phyloP scores from a whole-genome alignment of 495 filamentous ascomycete genomes.

The Penicillium robsamsonii region DNA sequence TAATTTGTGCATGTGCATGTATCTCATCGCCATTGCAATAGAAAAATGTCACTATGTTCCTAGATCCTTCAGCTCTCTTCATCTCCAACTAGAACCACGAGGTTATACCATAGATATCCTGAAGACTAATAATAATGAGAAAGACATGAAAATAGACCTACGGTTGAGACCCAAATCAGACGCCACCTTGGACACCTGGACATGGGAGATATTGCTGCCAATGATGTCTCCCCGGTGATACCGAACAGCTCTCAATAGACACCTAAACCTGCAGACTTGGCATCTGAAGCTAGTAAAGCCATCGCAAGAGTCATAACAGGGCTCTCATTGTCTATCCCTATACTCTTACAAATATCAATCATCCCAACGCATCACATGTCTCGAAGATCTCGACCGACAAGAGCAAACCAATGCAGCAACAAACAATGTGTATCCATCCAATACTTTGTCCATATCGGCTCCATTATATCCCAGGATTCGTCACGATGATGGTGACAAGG shows the following conservation, averaged over 20 bases:
- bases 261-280: background rate
- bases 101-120: background rate
- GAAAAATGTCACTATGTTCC: background rate
- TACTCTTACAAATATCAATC: background rate
- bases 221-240: background rate
- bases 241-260: background rate
- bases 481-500: background rate
- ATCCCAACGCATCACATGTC: background rate
- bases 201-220: background rate
- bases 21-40: conserved; percentile 13
- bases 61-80: background rate
- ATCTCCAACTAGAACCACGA: background rate
- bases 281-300: background rate
- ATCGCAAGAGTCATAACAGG: background rate
- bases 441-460: background rate
- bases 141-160: background rate
- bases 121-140: background rate
- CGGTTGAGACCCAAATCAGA: background rate
- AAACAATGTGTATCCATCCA: background rate
- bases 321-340: background rate
- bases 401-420: background rate
- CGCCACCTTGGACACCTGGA: background rate
- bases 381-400: background rate
- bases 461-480: background rate
- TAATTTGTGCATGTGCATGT: conserved; percentile 20